Conservation (phyloP, 75 land plant genomes). For the Gnetum montanum region DNA sequence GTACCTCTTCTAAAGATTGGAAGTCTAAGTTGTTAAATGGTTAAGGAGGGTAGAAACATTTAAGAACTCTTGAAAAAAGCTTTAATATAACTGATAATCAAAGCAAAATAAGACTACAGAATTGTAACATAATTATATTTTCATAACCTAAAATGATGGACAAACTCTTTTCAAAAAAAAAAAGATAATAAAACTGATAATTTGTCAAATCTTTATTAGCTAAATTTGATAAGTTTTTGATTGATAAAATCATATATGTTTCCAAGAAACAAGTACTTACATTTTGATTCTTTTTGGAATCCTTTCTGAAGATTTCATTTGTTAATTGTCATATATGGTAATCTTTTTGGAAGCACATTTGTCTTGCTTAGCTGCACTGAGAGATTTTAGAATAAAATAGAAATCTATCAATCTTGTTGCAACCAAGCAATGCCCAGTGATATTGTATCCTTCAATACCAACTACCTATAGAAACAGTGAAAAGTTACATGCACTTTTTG, state of each 20-base stretch:
- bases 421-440: slow-evolving; percentile 88
- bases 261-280: too few species aligned
- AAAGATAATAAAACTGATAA: too few species aligned
- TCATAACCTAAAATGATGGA: too few species aligned
- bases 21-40: slow-evolving; percentile 80
- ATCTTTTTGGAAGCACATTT: slow-evolving; percentile 52
- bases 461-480: slow-evolving; percentile 55
- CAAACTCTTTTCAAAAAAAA: too few species aligned
- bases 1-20: slow-evolving; percentile 77
- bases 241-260: too few species aligned
- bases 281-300: slow-evolving; percentile 24
- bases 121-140: too few species aligned
- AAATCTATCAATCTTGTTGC: slow-evolving; percentile 59
- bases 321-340: slow-evolving; percentile 26
- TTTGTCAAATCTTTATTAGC: too few species aligned
- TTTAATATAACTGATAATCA: not conserved
- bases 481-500: too few species aligned
- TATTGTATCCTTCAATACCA: slow-evolving; percentile 86
- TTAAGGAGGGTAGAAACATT: slow-evolving; percentile 36
- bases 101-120: not conserved
- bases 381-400: slow-evolving; percentile 10
- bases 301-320: slow-evolving; percentile 1
- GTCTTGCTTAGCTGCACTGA: slow-evolving; percentile 14
- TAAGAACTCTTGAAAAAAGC: not conserved
- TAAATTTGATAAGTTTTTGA: too few species aligned